These are phyloP conservation scores for Rhodotorula sp. DNA, from an alignment of 1,284 basidiomycete species.

Conservation along the genomic window DNA sequence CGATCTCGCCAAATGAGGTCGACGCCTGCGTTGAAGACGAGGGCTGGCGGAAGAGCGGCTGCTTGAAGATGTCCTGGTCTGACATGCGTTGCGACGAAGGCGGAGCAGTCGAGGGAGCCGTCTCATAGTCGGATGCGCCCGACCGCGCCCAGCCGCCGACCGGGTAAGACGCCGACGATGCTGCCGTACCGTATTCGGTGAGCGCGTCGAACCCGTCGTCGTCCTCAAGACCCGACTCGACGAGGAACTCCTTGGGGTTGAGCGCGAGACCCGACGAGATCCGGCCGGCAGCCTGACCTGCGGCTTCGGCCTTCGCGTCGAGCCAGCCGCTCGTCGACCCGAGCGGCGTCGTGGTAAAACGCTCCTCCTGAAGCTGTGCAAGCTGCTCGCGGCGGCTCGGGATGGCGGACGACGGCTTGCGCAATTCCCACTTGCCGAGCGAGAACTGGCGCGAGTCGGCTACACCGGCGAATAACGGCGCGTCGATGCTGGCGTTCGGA, in stretches of 20 bases:
- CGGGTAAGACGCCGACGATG: not conserved
- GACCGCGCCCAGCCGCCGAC: not conserved
- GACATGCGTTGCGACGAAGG: not conserved
- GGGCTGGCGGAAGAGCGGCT: not conserved
- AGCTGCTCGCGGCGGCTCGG: conserved; percentile 1
- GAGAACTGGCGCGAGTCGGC: conserved; percentile 25
- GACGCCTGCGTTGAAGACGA: not conserved
- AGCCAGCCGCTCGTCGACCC: conserved; percentile 3
- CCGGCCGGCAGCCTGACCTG: not conserved
- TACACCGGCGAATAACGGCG: conserved; percentile 18
- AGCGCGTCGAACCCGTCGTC: not conserved
- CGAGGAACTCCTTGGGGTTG: conserved; percentile 16
- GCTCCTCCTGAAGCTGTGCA: conserved; percentile 6
- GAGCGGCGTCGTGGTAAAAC: too few relatives aligned
- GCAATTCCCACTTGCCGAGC: conserved; percentile 28
- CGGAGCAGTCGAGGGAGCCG: conserved; percentile 1
- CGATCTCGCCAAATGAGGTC: not conserved
- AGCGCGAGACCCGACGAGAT: conserved; percentile 5
- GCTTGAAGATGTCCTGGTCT: too few relatives aligned
- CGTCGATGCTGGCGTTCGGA: not conserved
- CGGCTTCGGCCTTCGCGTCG: not conserved
- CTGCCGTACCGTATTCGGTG: conserved; percentile 8
- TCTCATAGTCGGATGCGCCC: conserved; percentile 2
- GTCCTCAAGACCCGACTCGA: conserved; percentile 10
- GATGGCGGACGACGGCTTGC: conserved; percentile 7